phyloP scores from a whole-genome alignment of 495 filamentous ascomycete genomes.

The Choiromyces venosus region DNA sequence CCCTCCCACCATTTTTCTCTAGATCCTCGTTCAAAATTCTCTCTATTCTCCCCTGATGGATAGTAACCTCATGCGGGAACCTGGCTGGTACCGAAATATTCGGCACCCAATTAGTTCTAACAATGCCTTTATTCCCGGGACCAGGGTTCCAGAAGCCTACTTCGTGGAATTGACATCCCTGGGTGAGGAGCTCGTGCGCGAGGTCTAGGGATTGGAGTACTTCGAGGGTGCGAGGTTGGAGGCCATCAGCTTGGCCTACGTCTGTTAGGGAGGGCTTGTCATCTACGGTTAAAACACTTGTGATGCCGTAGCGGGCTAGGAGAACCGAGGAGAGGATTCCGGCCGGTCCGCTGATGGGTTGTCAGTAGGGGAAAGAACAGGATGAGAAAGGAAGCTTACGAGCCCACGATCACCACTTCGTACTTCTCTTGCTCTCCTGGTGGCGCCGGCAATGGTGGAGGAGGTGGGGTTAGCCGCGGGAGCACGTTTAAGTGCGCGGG shows the following conservation, averaged over 20 bases:
- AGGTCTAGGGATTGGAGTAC: constrained; percentile 75
- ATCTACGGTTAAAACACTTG: constrained; percentile 48
- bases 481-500: constrained; percentile 28
- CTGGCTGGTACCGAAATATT: constrained; percentile 50
- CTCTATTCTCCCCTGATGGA: constrained; percentile 72
- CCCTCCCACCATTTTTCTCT: constrained; percentile 44
- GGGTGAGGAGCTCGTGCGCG: constrained; percentile 62
- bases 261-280: constrained; percentile 46
- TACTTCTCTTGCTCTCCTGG: constrained; percentile 16
- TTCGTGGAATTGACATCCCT: constrained; percentile 67
- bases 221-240: constrained; percentile 74
- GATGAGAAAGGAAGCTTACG: constrained; percentile 17
- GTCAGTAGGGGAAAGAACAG: neutral
- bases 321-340: constrained; percentile 50
- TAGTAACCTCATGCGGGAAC: constrained; percentile 45
- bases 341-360: constrained; percentile 44
- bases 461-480: constrained; percentile 24
- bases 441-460: constrained; percentile 1
- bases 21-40: constrained; percentile 42
- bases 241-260: constrained; percentile 72
- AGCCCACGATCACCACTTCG: constrained; percentile 33
- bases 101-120: constrained; percentile 45
- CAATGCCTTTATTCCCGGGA: constrained; percentile 33
- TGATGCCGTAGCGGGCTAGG: constrained; percentile 49
- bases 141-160: constrained; percentile 55